phyloP scores from a whole-genome alignment of 225 moss, liverwort and hornwort genomes.

The Pseudoscleropodium purum region DNA sequence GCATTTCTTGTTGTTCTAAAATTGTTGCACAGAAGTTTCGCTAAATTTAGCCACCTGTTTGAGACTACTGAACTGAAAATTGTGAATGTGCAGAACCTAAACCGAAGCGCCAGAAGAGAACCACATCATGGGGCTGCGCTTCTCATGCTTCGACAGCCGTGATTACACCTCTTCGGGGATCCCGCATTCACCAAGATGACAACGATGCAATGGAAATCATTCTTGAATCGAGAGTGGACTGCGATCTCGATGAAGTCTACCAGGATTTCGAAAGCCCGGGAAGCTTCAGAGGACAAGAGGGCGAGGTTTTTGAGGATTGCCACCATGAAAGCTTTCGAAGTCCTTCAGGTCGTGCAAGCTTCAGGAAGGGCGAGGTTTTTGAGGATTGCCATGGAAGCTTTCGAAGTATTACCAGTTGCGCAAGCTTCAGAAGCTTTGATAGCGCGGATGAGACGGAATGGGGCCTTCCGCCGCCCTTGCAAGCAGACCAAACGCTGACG shows the following conservation, averaged over 20 bases:
- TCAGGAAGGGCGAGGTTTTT: background rate
- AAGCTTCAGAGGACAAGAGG: background rate
- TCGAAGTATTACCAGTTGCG: conserved; percentile 2
- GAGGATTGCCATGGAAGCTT: conserved; percentile 41
- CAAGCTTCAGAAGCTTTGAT: conserved; percentile 9
- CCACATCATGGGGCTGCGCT: conserved; percentile 31
- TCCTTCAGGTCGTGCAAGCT: background rate
- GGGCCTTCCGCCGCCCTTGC: conserved; percentile 11
- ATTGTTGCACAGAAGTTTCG: background rate
- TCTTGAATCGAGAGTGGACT: background rate
- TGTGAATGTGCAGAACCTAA: background rate
- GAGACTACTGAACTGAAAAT: background rate
- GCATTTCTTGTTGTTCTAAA: background rate
- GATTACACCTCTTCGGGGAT: conserved; percentile 2
- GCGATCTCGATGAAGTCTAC: background rate
- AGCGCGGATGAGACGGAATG: conserved; percentile 20
- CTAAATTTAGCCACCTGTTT: background rate
- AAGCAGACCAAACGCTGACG: conserved; percentile 16
- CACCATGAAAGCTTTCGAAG: background rate
- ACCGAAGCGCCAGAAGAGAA: conserved; percentile 4
- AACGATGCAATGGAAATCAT: background rate
- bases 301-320: background rate
- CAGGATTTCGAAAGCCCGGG: conserved; percentile 4
- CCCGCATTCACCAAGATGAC: conserved; percentile 8
- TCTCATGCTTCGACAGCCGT: conserved; percentile 8